Base-by-base conservation (phyloP, 176 grass and related monocot genomes). In the Phoenix dactylifera region DNA sequence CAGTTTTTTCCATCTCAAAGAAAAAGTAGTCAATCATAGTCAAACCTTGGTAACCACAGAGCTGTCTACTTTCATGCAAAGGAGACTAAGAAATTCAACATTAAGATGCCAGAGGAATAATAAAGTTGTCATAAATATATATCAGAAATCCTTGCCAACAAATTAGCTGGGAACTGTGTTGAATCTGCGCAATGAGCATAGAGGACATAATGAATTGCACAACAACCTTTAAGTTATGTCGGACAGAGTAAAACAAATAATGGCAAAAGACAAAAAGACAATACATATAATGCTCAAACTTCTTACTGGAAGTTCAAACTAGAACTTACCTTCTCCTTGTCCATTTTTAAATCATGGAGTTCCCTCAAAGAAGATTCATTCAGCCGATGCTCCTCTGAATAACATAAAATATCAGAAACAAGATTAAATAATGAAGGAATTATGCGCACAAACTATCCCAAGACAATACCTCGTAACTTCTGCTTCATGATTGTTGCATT, bases 311-410 rank as follows among this genome's bases (percentile, higher is more conserved):
- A 55, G 32, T 35, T 68, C 6, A 57, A 18, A 7, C 28, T 10
- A 35, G 50, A 64, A 71, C 57, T 79, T 74, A 83, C 94, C 67
- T 17, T 93, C 20, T 89, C 74, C 22, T 71, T 98, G 60, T 86
- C 75, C 48, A 67, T 16, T 68, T 83, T 92, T 50, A 93, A 58
- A 55, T 86, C 94, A 83, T 83, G 69, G 75, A 98, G 69, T 67
- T 98, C 70, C 64, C 70, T 86, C 28, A 79, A 52, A 54, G 79
- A 86, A 76, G 77, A 76, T 64, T 64, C 50, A 58, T 76, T 89
- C 76, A 54, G 69, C 57, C 92, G 82, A 44, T 57, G 70, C 78
- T 89, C 84, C 74, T 89, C 88, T 98, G 54, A 49, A 74, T 3
- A 67, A 14, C 77, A 35, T 25, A 52, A 39, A 28, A 86, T 44